Evolutionary conservation across 1,284 basidiomycete species (phyloP), one percentile per base, ranked within the genome.

Genomic region (Inonotus hispidus): DNA sequence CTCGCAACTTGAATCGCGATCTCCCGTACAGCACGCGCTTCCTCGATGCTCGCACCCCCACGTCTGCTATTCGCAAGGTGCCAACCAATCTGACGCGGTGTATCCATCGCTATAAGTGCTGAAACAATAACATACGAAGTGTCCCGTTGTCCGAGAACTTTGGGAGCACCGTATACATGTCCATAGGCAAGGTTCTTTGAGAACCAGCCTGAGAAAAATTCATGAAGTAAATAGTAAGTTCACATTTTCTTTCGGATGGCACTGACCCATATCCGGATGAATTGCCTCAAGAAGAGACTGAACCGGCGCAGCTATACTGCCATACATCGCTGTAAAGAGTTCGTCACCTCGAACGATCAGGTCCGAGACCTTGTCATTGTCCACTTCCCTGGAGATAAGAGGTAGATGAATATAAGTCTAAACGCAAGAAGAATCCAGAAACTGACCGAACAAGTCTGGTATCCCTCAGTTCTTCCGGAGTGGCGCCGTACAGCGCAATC

Each of bases 381-480:
- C 49, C 2, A 63, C 46, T 38, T 66, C 60, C 7, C 63, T 67
- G 11, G 19, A 45, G 16, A 56, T 39, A 2, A 16, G 19, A 45
- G 16, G 50, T 39, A 2, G 29, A 11, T 7, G 14, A 38, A 27
- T 38, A 27, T 21, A 27, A 32, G 2, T 43, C 19, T 27, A 19
- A 39, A 16, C n/a, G 25, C 8, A 21, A 27, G n/a, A 13, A 4
- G 35, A 19, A 32, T n/a, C n/a, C n/a, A 10, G 21, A 38, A 3
- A 23, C 37, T 21, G 59, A 79, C 78, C 79, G 74, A 47, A 75
- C 66, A 0, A 70, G 67, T 32, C 71, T 67, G 4, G 63, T 74
- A 32, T 80, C 79, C 37, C 68, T 70, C 19, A 79, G 69, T 21
- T 73, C 73, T 2, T 71, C 69, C 2, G 80, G 80, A 58, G 75